Percentiles rank a stretch among this genome's conserved stretches.
phyloP scores from a whole-genome alignment of 2,329 filamentous ascomycete genomes.

The Cryphonectria carpinicola region DNA sequence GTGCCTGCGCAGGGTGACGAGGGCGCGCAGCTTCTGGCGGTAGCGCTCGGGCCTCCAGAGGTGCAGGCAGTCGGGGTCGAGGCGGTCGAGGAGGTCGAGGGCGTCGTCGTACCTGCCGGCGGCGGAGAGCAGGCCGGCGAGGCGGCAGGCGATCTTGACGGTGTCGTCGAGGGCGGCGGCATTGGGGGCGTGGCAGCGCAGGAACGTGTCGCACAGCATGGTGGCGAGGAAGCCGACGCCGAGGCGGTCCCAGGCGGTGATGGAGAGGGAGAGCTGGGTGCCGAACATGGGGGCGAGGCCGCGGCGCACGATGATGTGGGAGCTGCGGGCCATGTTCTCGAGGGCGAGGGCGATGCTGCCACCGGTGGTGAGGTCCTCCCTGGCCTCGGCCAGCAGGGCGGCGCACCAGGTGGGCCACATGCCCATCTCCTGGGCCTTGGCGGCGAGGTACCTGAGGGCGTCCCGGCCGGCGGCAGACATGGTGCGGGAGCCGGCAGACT shows the following conservation, averaged over 20 bases:
- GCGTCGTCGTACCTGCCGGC: conserved; percentile 74
- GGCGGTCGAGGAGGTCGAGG: conserved; percentile 58
- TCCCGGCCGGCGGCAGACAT: conserved; percentile 81
- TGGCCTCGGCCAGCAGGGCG: conserved; percentile 83
- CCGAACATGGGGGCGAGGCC: conserved; percentile 75
- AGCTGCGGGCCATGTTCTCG: conserved; percentile 81
- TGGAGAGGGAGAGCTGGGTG: conserved; percentile 71
- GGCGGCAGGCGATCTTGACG: conserved; percentile 73
- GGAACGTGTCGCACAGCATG: conserved; percentile 72
- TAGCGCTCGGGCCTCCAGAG: conserved; percentile 80
- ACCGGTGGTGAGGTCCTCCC: conserved; percentile 74
- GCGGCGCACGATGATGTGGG: conserved; percentile 78
- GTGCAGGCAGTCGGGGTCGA: conserved; percentile 52
- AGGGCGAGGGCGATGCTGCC: conserved; percentile 66
- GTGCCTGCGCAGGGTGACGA: conserved; percentile 67
- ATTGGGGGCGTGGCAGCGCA: conserved; percentile 65
- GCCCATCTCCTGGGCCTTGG: conserved; percentile 82
- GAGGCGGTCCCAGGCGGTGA: conserved; percentile 75
- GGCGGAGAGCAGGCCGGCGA: conserved; percentile 68
- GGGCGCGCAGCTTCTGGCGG: conserved; percentile 67
- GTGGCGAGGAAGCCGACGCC: conserved; percentile 63
- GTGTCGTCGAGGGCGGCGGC: conserved; percentile 70
- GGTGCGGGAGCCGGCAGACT: conserved; percentile 69
- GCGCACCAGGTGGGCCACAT: conserved; percentile 87
- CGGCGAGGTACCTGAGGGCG: conserved; percentile 79